Evolutionary conservation across 805 yeast species (phyloP).

Genomic region (Saccharomycopsis vini): DNA sequence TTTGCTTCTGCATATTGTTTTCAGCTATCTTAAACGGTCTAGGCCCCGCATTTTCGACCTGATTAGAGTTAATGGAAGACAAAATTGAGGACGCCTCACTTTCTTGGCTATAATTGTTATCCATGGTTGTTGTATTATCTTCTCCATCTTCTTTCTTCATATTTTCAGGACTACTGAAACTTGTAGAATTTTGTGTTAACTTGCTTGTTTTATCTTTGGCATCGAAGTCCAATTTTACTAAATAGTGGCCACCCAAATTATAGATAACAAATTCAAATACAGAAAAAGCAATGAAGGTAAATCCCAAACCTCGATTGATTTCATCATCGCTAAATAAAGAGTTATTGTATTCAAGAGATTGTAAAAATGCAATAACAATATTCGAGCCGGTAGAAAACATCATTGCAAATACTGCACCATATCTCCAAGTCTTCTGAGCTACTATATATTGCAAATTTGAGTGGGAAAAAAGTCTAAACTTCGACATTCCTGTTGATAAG

Average conservation of each 20-base stretch:
- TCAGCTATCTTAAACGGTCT: too few relatives aligned
- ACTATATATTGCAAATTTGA: not conserved
- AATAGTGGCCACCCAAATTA: conserved; percentile 63
- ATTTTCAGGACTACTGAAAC: too few relatives aligned
- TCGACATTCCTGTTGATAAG: too few relatives aligned
- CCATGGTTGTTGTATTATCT: too few relatives aligned
- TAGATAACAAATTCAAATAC: conserved; percentile 59
- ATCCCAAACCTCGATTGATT: conserved; percentile 71
- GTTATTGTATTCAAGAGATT: conserved; percentile 56
- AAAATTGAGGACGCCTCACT: too few relatives aligned
- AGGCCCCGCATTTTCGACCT: too few relatives aligned
- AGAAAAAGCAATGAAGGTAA: conserved; percentile 66
- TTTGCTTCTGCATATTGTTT: too few relatives aligned
- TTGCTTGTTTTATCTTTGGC: too few relatives aligned
- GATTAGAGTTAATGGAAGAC: too few relatives aligned
- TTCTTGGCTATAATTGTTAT: too few relatives aligned
- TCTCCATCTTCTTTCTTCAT: too few relatives aligned
- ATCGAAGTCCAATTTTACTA: conserved; percentile 63
- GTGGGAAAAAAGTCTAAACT: not conserved
- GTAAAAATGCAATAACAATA: conserved; percentile 73
- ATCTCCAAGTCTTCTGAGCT: conserved; percentile 46
- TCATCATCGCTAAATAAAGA: conserved; percentile 43
- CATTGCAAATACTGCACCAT: conserved; percentile 68
- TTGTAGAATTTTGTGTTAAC: too few relatives aligned
- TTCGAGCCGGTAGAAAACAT: conserved; percentile 73